phyloP scores from a whole-genome alignment of 345 rosid genomes.

The Citrus sinensis region DNA sequence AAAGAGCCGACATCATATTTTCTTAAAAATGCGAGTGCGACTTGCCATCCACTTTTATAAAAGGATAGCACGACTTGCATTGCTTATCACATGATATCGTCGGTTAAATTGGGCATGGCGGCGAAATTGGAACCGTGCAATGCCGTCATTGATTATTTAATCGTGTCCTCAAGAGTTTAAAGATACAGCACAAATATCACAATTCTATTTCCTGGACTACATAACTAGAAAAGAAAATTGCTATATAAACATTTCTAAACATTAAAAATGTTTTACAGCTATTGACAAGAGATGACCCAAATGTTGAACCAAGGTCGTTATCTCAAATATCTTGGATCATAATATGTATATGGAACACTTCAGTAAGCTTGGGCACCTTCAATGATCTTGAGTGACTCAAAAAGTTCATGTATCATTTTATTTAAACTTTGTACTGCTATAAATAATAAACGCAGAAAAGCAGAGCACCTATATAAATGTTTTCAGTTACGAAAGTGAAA shows the following conservation, averaged over 20 bases:
- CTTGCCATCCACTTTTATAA: not conserved
- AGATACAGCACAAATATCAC: constrained; percentile 13
- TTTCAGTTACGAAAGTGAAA: too few species aligned
- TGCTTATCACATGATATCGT: too few species aligned
- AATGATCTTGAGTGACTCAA: too few species aligned
- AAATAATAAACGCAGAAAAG: too few species aligned
- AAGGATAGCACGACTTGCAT: not conserved
- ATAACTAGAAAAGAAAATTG: constrained; percentile 2
- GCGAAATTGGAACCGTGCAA: too few species aligned
- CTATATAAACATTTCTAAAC: not conserved
- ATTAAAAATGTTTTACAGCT: not conserved
- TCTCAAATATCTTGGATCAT: not conserved
- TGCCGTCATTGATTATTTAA: not conserved
- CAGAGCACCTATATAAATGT: too few species aligned
- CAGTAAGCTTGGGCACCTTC: too few species aligned
- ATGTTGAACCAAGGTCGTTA: not conserved
- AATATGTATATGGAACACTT: not conserved
- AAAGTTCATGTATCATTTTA: too few species aligned
- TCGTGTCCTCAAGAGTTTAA: constrained; percentile 1
- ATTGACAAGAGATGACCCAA: not conserved
- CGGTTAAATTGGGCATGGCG: too few species aligned
- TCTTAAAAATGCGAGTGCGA: not conserved
- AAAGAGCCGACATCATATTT: not conserved
- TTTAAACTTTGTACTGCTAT: too few species aligned
- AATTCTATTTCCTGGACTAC: not conserved